Evolutionary conservation across 2,329 filamentous ascomycete genomes (phyloP), one percentile per base, ranked within the genome.

Genomic region (Fusarium odoratissimum): DNA sequence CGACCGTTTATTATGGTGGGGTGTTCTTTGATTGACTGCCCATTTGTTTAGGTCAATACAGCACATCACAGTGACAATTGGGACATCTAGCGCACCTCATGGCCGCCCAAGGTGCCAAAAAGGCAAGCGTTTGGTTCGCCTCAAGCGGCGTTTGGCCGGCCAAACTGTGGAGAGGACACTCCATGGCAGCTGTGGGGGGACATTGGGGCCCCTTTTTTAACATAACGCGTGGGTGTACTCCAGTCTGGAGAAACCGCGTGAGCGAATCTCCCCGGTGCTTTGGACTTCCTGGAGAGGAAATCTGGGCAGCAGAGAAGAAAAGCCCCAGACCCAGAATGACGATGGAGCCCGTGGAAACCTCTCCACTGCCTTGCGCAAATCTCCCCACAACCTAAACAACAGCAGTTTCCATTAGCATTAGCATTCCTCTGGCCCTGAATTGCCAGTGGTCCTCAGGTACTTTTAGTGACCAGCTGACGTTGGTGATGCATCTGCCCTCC

Each of bases 111-210:
- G 49, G 33, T 54, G 49, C 14, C 25, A 17, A 54, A 56, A 56
- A 33, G 35, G 64, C 59, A 60, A 59, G 61, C 72, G 74, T 77
- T 69, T 82, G 82, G 80, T 81, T 81, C 80, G 80, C 80, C 81
- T 77, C 76, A 81, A 79, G 82, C 86, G 87, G 87, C 86, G 85
- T 80, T 87, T 88, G 80, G 82, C 86, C 87, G 87, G 87, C 85
- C 81, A 84, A 88, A 88, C 87, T 86, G 87, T 89, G 86, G 86
- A 84, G 85, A 71, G 67, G 56, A 46, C 46, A 38, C 65, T 54
- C 51, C 60, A 49, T 66, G 33, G 38, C 42, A 63, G 55, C 45
- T 73, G 69, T 73, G 69, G 70, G 69, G 67, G 52, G 60, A 61
- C 56, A 51, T 69, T 51, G 69, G 65, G 69, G 69, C 64, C 67